Conservation (phyloP, 163 green algal genomes). For the Smithsoniella earleae region DNA sequence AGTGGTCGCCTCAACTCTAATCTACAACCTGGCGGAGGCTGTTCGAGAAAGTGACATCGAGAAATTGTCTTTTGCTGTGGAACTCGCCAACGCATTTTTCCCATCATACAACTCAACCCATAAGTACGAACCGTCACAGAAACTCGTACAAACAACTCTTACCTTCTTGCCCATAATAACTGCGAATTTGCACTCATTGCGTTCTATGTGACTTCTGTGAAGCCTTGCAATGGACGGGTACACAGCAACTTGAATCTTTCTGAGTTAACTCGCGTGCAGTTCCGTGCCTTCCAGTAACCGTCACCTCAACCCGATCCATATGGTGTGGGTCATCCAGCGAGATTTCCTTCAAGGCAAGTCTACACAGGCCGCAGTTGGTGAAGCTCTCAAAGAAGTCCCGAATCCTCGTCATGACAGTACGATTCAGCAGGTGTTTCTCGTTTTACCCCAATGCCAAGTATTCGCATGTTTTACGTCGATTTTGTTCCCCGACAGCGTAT, state of each 20-base stretch:
- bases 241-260: too few relatives aligned
- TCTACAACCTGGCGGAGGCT: constrained; percentile 83
- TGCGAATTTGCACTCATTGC: too few relatives aligned
- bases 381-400: constrained; percentile 55
- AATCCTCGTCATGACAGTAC: constrained; percentile 65
- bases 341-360: constrained; percentile 77
- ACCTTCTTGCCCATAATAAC: too few relatives aligned
- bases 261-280: too few relatives aligned
- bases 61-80: constrained; percentile 82
- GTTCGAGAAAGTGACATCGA: constrained; percentile 79
- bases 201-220: too few relatives aligned
- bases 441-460: too few relatives aligned
- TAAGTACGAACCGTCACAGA: too few relatives aligned
- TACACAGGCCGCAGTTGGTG: constrained; percentile 58
- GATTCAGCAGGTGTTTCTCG: constrained; percentile 46
- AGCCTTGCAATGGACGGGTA: too few relatives aligned
- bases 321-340: constrained; percentile 85
- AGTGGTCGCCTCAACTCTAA: constrained; percentile 60
- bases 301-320: constrained; percentile 58
- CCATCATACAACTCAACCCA: neutral
- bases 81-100: constrained; percentile 51
- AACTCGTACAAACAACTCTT: too few relatives aligned
- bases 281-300: too few relatives aligned
- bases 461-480: too few relatives aligned
- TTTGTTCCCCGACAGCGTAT: too few relatives aligned